Evolutionary conservation across 352 stramenopile species (phyloP), one percentile per base, ranked within the genome.

Genomic region (Aphanomyces astaci): DNA sequence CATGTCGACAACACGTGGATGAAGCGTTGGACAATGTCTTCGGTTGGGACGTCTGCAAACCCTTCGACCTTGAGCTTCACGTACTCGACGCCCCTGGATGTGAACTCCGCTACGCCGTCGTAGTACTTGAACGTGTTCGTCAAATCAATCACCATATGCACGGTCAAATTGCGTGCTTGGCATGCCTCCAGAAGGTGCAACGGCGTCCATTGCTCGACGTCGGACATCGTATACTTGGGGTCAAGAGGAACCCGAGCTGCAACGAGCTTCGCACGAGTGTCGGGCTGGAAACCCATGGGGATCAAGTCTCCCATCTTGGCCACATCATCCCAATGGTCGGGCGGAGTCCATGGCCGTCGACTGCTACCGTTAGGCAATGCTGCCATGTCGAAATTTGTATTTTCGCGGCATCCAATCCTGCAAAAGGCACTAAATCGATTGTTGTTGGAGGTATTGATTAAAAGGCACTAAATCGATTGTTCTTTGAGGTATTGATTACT

Each of bases 41-140:
- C 71, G 0, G 66, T 66, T 2, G 85, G 85, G 3, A 84, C 81
- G 1, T 68, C 75, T 24, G 77, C 75, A 53, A 92, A 92, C 9
- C 85, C 85, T 63, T 92, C 83, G 45, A 94, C 89, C 36, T 67
- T 72, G n/a, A 90, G 76, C 63, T 94, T 94, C 25, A 85, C 77
- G 66, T 94, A 94, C 64, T 86, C 63, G 31, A 92, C 72, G 2
- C 48, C 63, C 3, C 76, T 76, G 30, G 76, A 64, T 7, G 73
- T 56, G 48, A 94, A 88, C 57, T 78, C 81, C 2, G 63, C 40
- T 1, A 67, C 71, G 11, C 85, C 85, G 54, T 89, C 71, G 74
- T 94, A 94, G 70, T 94, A 94, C 66, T 91, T 90, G 69, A 78
- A 82, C 19, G 85, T 94, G 63, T 94, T 94, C 17, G 85, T 94